These are phyloP conservation scores for Colletotrichum sp. DNA, from an alignment of 2,329 filamentous ascomycete genomes.

Conservation along the genomic window DNA sequence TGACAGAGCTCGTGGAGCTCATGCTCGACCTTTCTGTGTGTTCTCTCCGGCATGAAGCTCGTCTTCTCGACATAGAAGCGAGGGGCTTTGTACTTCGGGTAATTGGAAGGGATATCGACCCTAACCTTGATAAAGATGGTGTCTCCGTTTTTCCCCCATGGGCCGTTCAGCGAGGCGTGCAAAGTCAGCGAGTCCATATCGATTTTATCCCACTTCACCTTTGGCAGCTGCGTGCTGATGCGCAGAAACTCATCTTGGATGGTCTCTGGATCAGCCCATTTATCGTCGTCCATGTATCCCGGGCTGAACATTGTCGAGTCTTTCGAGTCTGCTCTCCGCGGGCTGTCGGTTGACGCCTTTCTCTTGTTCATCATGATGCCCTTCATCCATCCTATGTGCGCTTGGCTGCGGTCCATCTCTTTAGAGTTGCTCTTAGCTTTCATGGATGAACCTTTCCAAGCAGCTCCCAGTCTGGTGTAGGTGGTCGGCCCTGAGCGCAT, in stretches of 20 bases:
- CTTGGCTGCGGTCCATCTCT: constrained; percentile 51
- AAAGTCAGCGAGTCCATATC: constrained; percentile 66
- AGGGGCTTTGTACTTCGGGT: constrained; percentile 63
- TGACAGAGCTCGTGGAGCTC: constrained; percentile 63
- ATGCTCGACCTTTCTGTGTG: constrained; percentile 55
- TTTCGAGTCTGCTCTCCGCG: constrained; percentile 57
- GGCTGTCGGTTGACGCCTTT: constrained; percentile 47
- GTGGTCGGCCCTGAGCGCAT: constrained; percentile 50
- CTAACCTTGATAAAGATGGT: constrained; percentile 67
- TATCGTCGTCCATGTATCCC: constrained; percentile 55
- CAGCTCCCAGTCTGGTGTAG: constrained; percentile 39
- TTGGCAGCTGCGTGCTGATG: constrained; percentile 65
- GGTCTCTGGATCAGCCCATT: constrained; percentile 67
- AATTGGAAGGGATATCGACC: constrained; percentile 63
- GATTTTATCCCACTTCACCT: constrained; percentile 68
- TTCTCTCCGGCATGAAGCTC: constrained; percentile 64
- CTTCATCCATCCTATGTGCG: constrained; percentile 73
- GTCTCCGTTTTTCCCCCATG: constrained; percentile 63
- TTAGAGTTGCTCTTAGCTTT: constrained; percentile 55
- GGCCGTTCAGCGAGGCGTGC: constrained; percentile 67
- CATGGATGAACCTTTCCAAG: constrained; percentile 65
- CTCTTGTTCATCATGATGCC: constrained; percentile 68
- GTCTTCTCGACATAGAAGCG: constrained; percentile 67
- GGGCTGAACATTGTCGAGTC: constrained; percentile 57
- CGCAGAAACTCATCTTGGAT: constrained; percentile 70